phyloP scores from a whole-genome alignment of 768 basidiomycete species.

The Kwoniella botswanensis region DNA sequence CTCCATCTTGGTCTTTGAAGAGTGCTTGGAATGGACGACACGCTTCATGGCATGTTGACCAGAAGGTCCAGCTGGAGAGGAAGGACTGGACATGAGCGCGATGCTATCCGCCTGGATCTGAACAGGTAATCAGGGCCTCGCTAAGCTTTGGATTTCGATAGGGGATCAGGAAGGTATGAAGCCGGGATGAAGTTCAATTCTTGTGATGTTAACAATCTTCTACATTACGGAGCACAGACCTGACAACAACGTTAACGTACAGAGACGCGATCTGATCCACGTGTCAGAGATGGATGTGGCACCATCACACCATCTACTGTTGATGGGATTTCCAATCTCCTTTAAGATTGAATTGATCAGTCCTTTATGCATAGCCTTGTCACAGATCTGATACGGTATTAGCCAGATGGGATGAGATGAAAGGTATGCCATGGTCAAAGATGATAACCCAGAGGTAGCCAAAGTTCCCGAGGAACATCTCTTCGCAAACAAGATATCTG shows the following conservation, averaged over 20 bases:
- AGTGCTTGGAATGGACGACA: background rate
- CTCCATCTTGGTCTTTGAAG: constrained; percentile 45
- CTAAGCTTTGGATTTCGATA: too few relatives aligned
- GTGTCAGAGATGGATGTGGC: background rate
- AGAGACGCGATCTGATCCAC: constrained; percentile 4
- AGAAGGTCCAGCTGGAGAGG: constrained; percentile 12
- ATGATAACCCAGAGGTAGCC: background rate
- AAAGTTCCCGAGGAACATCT: background rate
- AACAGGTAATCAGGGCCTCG: background rate
- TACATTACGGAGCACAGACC: background rate
- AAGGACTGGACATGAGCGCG: constrained; percentile 14
- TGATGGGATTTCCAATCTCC: background rate
- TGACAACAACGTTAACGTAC: constrained; percentile 1
- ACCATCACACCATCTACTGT: background rate
- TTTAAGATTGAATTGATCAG: background rate
- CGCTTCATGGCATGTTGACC: constrained; percentile 21
- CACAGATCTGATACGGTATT: background rate
- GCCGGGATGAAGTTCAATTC: too few relatives aligned
- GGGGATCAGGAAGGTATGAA: too few relatives aligned
- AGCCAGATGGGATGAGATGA: background rate
- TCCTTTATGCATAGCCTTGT: background rate
- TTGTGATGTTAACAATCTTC: background rate
- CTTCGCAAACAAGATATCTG: too few relatives aligned
- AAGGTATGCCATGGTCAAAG: background rate
- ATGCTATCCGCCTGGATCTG: background rate